Conservation (phyloP, 2,329 filamentous ascomycete species). For the Fusarium temperatum region DNA sequence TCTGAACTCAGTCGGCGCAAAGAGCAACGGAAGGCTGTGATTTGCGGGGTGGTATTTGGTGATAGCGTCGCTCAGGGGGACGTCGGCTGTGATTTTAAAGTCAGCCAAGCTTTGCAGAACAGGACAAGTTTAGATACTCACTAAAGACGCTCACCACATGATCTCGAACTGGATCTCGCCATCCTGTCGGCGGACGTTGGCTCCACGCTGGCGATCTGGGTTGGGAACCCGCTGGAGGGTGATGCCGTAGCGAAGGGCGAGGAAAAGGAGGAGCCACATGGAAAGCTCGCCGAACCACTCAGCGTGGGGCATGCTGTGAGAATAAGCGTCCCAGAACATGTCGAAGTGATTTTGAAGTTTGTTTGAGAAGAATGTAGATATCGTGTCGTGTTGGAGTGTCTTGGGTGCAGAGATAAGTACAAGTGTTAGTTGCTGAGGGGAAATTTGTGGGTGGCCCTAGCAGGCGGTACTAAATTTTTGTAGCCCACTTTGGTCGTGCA, state of each 20-base stretch:
- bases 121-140: neutral
- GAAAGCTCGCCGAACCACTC: neutral
- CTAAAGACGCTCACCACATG: neutral
- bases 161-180: neutral
- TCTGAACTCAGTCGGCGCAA: neutral
- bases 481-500: neutral
- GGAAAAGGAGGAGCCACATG: neutral
- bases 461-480: neutral
- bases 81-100: neutral
- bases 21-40: neutral
- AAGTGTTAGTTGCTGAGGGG: neutral
- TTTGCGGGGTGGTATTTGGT: neutral
- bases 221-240: neutral
- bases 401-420: neutral
- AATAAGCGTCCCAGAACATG: neutral
- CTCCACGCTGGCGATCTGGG: neutral
- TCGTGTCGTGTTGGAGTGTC: neutral
- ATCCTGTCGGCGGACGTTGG: neutral
- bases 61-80: neutral
- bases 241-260: neutral
- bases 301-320: neutral
- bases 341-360: neutral
- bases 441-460: neutral
- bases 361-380: neutral
- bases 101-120: neutral